Evolutionary conservation across 1,139 yeast species (phyloP), one percentile per base, ranked within the genome.

Genomic region (Taphrina communis): DNA sequence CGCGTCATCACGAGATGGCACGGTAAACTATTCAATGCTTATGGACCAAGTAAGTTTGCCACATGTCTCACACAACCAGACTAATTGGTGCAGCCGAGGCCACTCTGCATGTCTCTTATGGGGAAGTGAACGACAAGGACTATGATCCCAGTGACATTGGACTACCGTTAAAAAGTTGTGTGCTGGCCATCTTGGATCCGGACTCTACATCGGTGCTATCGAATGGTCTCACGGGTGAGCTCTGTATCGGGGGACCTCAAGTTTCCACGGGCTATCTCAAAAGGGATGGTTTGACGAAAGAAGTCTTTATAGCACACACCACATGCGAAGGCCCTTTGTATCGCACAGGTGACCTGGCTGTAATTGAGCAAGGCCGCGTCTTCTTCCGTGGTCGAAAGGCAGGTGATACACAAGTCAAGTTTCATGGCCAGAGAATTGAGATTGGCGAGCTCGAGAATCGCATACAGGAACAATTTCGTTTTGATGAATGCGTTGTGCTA

Each of bases 361-460:
- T 73, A 2, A 62, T 74, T 62, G 68, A 71, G 5, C 68, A 70
- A 1, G 70, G 68, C 19, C 48, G 48, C 4, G 41, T 66, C 9
- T 21, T 36, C n/a, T 58, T 69, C 19, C 42, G 42, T 19, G 75
- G 74, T 4, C 72, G 75, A 2, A 66, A 77, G 12, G 46, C 52
- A 12, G 69, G 72, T 38, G 77, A 75, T 39, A 72, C 72, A n/a
- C 77, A 75, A 53, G 75, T 75, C 44, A 75, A 75, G 63, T 53
- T 75, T 7, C 72, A 75, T 12, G 77, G 77, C 3, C 77, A 75
- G 19, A 69, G 77, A 17, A 71, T 75, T n/a, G 77, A 75, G 46
- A 70, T 75, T 1, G 77, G 76, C 6, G 77, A 75, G 65, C 73
- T 75, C 19, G 77, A 74, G 39, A 55, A 65, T 48, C 73, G 67